These are phyloP conservation scores for Ophiostoma piceae DNA, from an alignment of 2,329 filamentous ascomycete genomes.

Conservation along the genomic window DNA sequence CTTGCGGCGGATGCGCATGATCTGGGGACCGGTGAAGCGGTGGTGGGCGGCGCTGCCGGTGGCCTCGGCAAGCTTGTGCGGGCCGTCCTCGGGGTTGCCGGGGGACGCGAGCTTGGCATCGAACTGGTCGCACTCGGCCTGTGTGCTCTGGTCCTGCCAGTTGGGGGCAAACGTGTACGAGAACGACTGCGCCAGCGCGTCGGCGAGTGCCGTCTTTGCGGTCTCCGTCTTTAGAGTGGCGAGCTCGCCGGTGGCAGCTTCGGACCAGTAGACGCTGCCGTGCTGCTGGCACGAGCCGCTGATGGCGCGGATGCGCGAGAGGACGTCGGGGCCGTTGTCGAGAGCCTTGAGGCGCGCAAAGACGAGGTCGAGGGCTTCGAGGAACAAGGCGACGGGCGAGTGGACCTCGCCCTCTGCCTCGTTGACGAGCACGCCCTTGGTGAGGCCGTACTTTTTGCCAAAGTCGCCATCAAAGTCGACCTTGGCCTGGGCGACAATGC, in stretches of 20 bases:
- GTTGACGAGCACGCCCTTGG: conserved; percentile 83
- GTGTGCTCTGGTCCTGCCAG: conserved; percentile 96
- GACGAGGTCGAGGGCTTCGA: conserved; percentile 86
- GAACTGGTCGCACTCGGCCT: conserved; percentile 84
- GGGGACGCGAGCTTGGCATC: conserved; percentile 54
- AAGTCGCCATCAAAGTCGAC: conserved; percentile 93
- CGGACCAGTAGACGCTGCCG: conserved; percentile 90
- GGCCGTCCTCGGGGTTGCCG: conserved; percentile 42
- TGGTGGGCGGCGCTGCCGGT: conserved; percentile 95
- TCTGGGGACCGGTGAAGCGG: conserved; percentile 96
- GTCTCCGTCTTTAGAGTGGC: conserved; percentile 46
- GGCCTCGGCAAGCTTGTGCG: conserved; percentile 64
- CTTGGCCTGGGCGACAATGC: conserved; percentile 76
- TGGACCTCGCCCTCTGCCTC: conserved; percentile 81
- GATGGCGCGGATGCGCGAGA: conserved; percentile 70
- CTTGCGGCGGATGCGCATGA: conserved; percentile 76
- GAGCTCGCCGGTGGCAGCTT: conserved; percentile 61
- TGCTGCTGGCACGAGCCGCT: conserved; percentile 96
- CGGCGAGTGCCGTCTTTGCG: conserved; percentile 52
- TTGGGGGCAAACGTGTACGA: conserved; percentile 87
- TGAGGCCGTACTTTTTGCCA: conserved; percentile 64
- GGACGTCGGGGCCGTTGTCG: conserved; percentile 53
- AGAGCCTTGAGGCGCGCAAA: conserved; percentile 64
- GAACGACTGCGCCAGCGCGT: conserved; percentile 68
- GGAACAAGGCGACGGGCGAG: conserved; percentile 88